Base-by-base conservation (phyloP, 345 rosid species). In the Odontarrhena argentea region DNA sequence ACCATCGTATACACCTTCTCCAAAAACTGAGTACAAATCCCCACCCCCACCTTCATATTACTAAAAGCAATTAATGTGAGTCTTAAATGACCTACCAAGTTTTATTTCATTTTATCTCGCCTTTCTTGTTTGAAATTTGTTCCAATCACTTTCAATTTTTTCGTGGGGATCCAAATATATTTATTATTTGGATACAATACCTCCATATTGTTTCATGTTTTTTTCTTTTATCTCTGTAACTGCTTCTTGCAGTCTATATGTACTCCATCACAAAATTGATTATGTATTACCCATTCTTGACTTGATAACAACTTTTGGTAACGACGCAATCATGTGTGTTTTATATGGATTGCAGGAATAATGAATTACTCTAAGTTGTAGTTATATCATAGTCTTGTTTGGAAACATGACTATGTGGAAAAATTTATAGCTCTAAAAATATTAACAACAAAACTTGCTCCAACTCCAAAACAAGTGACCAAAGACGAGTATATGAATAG, bases 41-140 rank as follows among this genome's bases (percentile, higher is more conserved):
- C 37, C 15, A 55, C 8, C 25, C 8, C 4, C 63, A 24, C 63
- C 63, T 25, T 47, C 72, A 2, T 68, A 68, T 48, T 57, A 68
- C 57, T 66, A 41, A 55, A 54, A 35, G 13, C 48, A 56, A 22
- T 36, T 45, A 45, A 67, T 8, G 5, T 1, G 11, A n/a, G 9
- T 13, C 12, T 28, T 7, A n/a, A 47, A 4, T 36, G 55, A 24
- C 7, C 14, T 13, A 24, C 6, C 3, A 1, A 37, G 8, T 57
- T 57, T 47, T 49, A 49, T 50, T 56, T 26, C 24, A 55, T n/a
- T 44, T 44, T 7, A 8, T 55, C 5, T 57, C 43, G 13, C 26
- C 10, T 14, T 67, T 18, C 57, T 51, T 25, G 34, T 2, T 15
- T 26, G 34, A 6, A 30, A 43, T 5, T 8, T 42, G 40, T 51